Conservation (phyloP, 2,329 filamentous ascomycete species). For the Pseudopithomyces chartarum region DNA sequence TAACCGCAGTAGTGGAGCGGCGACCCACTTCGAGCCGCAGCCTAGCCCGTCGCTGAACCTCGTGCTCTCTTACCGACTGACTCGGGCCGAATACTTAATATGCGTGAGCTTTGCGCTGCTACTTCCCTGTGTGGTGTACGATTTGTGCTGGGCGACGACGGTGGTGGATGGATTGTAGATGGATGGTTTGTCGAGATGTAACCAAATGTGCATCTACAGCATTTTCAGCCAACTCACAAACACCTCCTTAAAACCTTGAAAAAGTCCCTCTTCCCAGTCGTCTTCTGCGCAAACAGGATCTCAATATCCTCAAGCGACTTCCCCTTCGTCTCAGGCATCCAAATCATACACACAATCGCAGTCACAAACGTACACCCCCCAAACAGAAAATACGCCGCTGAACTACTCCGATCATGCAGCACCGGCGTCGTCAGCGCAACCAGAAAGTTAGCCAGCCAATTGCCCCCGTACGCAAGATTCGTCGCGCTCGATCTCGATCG, state of each 20-base stretch:
- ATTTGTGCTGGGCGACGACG: too few relatives aligned
- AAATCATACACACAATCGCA: constrained; percentile 34
- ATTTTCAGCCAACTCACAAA: too few relatives aligned
- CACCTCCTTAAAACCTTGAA: neutral
- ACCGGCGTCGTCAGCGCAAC: constrained; percentile 53
- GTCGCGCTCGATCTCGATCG: constrained; percentile 58
- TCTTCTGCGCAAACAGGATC: neutral
- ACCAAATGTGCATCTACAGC: too few relatives aligned
- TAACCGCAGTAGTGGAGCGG: too few relatives aligned
- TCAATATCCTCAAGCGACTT: constrained; percentile 49
- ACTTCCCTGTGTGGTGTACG: too few relatives aligned
- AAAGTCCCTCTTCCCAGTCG: neutral
- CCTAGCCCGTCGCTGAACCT: too few relatives aligned
- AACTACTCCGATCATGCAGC: constrained; percentile 50
- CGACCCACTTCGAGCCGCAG: too few relatives aligned
- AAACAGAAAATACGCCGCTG: constrained; percentile 41
- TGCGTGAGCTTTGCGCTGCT: too few relatives aligned
- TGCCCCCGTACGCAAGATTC: constrained; percentile 48
- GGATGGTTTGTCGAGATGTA: too few relatives aligned
- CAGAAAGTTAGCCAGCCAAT: constrained; percentile 36
- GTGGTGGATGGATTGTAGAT: too few relatives aligned
- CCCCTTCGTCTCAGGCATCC: constrained; percentile 59
- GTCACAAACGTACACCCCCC: constrained; percentile 29
- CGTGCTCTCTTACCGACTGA: too few relatives aligned
- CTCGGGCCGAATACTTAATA: too few relatives aligned